Evolutionary conservation across 176 grass and related monocot genomes (phyloP).

Genomic region (Thinopyrum elongatum): DNA sequence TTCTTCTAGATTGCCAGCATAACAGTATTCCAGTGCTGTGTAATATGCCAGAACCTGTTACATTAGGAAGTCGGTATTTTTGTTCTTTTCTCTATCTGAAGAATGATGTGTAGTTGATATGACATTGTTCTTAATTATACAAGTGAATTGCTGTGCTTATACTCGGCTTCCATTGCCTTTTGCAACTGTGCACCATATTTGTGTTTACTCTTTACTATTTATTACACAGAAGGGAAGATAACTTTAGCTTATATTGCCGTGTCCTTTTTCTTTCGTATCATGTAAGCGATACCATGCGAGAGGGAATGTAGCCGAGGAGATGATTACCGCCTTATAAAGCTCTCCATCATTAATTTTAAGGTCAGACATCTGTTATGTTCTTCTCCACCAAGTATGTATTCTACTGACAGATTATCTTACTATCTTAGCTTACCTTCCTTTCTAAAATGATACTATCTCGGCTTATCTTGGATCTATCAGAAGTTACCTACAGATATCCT

Average conservation of each 20-base stretch:
- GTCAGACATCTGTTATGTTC: slow-evolving; percentile 41
- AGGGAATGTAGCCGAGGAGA: slow-evolving; percentile 96
- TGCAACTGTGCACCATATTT: background rate
- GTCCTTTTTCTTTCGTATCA: slow-evolving; percentile 12
- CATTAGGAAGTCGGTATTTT: background rate
- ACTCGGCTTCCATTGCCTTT: background rate
- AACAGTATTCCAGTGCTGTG: background rate
- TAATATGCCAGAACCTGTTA: background rate
- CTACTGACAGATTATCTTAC: background rate
- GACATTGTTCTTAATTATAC: background rate
- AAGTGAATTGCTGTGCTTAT: slow-evolving; percentile 1
- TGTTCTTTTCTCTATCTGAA: background rate
- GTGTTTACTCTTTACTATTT: background rate
- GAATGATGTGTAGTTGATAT: background rate
- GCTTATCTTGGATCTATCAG: slow-evolving; percentile 10
- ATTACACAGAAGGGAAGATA: slow-evolving; percentile 4
- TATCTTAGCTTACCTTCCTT: background rate
- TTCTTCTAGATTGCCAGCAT: background rate
- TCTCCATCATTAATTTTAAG: slow-evolving; percentile 82
- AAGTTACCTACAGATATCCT: background rate
- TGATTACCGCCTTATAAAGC: slow-evolving; percentile 94
- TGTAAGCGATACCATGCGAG: slow-evolving; percentile 86
- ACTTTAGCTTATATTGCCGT: slow-evolving; percentile 5
- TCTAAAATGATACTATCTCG: background rate
- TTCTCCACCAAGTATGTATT: slow-evolving; percentile 24